Conservation (phyloP, 140 eudicot genomes). For the Cichorium intybus region DNA sequence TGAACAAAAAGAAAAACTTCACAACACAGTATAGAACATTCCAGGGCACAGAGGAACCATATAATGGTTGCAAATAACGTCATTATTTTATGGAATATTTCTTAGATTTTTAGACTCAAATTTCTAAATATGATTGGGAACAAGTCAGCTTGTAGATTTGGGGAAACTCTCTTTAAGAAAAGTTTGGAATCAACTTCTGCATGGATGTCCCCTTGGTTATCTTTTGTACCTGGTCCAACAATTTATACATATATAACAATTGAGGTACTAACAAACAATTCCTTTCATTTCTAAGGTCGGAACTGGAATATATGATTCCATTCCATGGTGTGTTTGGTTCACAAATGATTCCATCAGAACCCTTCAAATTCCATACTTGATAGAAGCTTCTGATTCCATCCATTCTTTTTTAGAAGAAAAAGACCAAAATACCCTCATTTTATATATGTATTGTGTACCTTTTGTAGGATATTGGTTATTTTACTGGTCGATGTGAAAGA, state of each 20-base stretch:
- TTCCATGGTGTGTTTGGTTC: too few species aligned
- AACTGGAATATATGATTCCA: too few species aligned
- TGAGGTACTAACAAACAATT: constrained; percentile 39
- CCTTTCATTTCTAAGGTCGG: not conserved
- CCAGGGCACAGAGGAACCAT: too few species aligned
- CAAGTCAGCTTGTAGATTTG: constrained; percentile 46
- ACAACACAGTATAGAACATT: too few species aligned
- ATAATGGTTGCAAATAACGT: too few species aligned
- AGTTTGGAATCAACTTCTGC: constrained; percentile 81
- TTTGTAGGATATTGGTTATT: constrained; percentile 67
- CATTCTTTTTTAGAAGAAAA: not conserved
- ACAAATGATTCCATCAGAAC: too few species aligned
- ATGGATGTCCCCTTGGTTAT: constrained; percentile 88
- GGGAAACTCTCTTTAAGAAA: constrained; percentile 58
- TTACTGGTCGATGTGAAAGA: constrained; percentile 66
- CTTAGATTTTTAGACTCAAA: too few species aligned
- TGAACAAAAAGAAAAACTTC: too few species aligned
- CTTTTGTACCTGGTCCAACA: constrained; percentile 61
- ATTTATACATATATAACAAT: constrained; percentile 75
- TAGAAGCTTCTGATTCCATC: too few species aligned
- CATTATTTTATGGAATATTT: too few species aligned
- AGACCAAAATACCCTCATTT: not conserved
- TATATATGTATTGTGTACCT: not conserved
- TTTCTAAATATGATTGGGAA: too few species aligned
- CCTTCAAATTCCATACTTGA: too few species aligned